A percentile compares a stretch with the other conserved stretches of the same genome.
These are phyloP conservation scores for Mycena vitilis DNA, from an alignment of 768 basidiomycete species.

Conservation along the genomic window DNA sequence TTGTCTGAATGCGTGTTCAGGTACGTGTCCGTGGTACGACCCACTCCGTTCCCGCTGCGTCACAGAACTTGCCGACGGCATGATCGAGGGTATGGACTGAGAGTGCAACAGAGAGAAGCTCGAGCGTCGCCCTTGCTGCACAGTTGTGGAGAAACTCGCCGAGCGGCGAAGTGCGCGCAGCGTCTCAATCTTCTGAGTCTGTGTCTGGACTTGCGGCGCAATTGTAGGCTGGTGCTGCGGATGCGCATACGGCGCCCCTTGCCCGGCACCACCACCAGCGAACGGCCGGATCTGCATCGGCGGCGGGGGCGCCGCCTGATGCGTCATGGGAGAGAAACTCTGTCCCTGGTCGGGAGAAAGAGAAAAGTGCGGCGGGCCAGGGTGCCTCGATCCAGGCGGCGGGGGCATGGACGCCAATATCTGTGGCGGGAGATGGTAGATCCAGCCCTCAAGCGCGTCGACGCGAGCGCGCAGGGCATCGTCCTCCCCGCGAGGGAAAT, in stretches of 20 bases:
- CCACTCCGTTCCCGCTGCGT: background rate
- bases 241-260: background rate
- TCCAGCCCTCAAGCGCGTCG: conserved; percentile 65
- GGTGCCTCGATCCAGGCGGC: background rate
- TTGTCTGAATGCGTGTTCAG: background rate
- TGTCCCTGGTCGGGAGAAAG: background rate
- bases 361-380: too few relatives aligned
- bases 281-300: background rate
- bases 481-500: conserved; percentile 81
- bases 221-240: background rate
- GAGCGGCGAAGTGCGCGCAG: too few relatives aligned
- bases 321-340: too few relatives aligned
- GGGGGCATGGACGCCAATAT: background rate
- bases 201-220: background rate
- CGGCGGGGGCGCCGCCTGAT: too few relatives aligned
- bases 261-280: too few relatives aligned
- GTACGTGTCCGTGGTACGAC: background rate
- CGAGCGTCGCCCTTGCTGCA: background rate
- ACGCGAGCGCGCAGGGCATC: conserved; percentile 79
- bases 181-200: too few relatives aligned
- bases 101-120: background rate
- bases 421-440: background rate
- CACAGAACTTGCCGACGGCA: too few relatives aligned
- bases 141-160: background rate
- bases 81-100: background rate